Base-by-base conservation (phyloP, 2,329 filamentous ascomycete species). In the Penicillium sp. region DNA sequence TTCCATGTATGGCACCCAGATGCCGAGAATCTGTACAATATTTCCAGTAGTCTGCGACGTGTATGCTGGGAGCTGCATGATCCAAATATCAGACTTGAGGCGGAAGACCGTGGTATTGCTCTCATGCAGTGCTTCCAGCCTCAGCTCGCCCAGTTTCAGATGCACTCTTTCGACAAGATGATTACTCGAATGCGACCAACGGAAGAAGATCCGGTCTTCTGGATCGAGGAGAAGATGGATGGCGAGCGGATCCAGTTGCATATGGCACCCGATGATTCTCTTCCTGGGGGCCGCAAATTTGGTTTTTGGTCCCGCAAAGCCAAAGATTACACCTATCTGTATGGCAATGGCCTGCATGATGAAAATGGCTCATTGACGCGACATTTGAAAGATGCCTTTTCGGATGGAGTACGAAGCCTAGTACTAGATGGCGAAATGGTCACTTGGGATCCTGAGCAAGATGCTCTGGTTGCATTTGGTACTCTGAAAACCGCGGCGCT, bases 391-490 rank as follows among this genome's bases (percentile, higher is more conserved):
- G 80, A 85, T 36, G 91, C 91, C 0, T 97, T 99, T 70, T 80
- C 86, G 2, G 77, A 85, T 1, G 87, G 87, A 1, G 91, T 97
- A 0, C 82, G 87, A 14, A 97, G 90, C 67, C 82, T 96, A 60
- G 96, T 99, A 46, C 81, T 99, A 0, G 94, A 99, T 66, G 94
- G 94, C 9, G 94, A 99, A 71, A 99, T 99, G 94, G 92, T 99
- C 54, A 96, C 92, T 0, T 99, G 94, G 94, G 91, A 97, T 68
- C 90, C 92, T 56, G 85, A 88, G 40, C 81, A 89, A 46, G 89
- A 96, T 75, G 89, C 89, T 51, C 89, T 94, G 48, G 88, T 96
- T 14, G 86, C 89, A 0, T 99, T 99, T 71, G 94, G 94, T 7
- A 95, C 91, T 0, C 81, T 99, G 45, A 99, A 99, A 75, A 93